phyloP scores from a whole-genome alignment of 2,329 filamentous ascomycete genomes.

The Acrocalymma vagum region DNA sequence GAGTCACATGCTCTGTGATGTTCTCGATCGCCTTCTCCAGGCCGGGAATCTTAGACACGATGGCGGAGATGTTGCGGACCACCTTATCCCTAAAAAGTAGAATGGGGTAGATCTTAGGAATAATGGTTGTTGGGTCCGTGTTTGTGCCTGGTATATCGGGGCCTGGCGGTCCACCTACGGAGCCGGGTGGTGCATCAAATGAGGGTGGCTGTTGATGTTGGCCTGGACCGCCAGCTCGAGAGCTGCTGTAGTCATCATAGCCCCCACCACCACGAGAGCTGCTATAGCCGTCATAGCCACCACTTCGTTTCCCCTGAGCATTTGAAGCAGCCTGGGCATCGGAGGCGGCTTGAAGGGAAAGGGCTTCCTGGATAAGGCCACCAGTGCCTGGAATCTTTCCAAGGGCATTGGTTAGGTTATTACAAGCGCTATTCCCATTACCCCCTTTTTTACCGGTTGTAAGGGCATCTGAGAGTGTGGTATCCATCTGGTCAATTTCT shows the following conservation, averaged over 20 bases:
- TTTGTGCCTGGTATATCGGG: conserved; percentile 76
- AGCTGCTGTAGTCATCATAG: conserved; percentile 46
- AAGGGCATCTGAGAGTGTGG: conserved; percentile 51
- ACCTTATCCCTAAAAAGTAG: conserved; percentile 93
- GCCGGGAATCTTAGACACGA: conserved; percentile 91
- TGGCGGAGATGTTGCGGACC: conserved; percentile 82
- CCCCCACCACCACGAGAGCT: conserved; percentile 50
- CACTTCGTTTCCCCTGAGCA: conserved; percentile 53
- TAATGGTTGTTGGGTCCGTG: conserved; percentile 68
- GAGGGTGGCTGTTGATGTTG: conserved; percentile 35
- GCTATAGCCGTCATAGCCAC: conserved; percentile 51
- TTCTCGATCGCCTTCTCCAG: conserved; percentile 90
- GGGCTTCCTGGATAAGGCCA: conserved; percentile 56
- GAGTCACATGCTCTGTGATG: conserved; percentile 89
- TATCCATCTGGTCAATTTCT: conserved; percentile 58
- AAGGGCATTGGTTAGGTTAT: conserved; percentile 72
- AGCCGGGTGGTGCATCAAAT: conserved; percentile 55
- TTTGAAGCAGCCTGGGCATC: conserved; percentile 57
- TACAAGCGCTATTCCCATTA: conserved; percentile 39
- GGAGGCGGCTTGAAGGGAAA: conserved; percentile 55
- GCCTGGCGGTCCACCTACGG: conserved; percentile 53
- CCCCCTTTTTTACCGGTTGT: conserved; percentile 35
- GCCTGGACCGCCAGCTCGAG: conserved; percentile 53
- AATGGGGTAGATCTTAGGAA: conserved; percentile 86
- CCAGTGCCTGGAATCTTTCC: conserved; percentile 73